A percentile compares a stretch with the other conserved stretches of the same genome.
phyloP scores from a whole-genome alignment of 495 filamentous ascomycete genomes.

The Apodospora peruviana region DNA sequence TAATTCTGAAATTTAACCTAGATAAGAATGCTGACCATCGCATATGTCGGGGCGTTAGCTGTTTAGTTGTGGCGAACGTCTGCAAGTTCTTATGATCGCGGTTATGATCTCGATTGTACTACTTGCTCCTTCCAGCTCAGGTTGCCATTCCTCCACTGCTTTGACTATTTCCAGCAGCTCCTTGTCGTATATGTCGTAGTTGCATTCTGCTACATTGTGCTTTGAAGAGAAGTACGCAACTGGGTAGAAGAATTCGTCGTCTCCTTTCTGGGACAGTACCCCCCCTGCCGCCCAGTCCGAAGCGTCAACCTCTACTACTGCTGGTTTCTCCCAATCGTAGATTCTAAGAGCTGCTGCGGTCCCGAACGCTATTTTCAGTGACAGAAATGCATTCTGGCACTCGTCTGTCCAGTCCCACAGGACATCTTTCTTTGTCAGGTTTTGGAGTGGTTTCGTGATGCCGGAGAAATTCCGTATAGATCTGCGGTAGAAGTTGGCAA shows the following conservation, averaged over 20 bases:
- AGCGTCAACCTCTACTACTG: not conserved
- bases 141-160: not conserved
- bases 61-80: not conserved
- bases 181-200: conserved; percentile 4
- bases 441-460: not conserved
- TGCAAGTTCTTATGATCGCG: not conserved
- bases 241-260: not conserved
- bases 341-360: not conserved
- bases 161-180: not conserved
- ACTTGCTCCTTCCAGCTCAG: not conserved
- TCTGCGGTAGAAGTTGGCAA: conserved; percentile 5
- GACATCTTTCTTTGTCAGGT: conserved; percentile 2
- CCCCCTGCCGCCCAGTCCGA: not conserved
- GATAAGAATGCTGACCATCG: not conserved
- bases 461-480: conserved; percentile 3
- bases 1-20: not conserved
- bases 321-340: not conserved
- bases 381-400: not conserved
- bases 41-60: not conserved
- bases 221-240: not conserved
- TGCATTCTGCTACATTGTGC: not conserved
- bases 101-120: not conserved
- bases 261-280: not conserved
- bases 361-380: not conserved
- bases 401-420: not conserved